Conservation (phyloP, 331 rosid species). For the Dryas integrifolia region DNA sequence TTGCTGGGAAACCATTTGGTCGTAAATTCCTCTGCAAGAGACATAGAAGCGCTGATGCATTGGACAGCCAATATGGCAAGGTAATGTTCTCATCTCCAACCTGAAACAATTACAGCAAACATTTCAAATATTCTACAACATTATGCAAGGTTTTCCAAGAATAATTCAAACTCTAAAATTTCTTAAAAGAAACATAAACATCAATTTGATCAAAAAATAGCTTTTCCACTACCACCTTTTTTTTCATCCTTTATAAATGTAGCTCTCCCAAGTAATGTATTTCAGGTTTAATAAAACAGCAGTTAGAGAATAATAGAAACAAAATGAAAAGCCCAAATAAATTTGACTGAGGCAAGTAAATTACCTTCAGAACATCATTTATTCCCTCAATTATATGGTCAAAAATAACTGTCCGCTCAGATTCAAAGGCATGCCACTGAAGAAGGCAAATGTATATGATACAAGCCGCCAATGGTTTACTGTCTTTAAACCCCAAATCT, state of each 20-base stretch:
- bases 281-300: background rate
- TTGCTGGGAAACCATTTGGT: conserved; percentile 72
- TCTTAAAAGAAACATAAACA: background rate
- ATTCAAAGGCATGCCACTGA: conserved; percentile 98
- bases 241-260: background rate
- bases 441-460: conserved; percentile 87
- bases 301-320: background rate
- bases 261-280: background rate
- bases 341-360: conserved; percentile 17
- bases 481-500: conserved; percentile 78
- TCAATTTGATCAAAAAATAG: background rate
- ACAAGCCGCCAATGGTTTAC: conserved; percentile 84
- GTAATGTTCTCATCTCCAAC: conserved; percentile 68
- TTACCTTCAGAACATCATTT: conserved; percentile 84
- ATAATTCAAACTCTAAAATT: background rate
- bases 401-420: conserved; percentile 89
- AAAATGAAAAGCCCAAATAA: conserved; percentile 8
- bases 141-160: background rate
- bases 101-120: conserved; percentile 44
- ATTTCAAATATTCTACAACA: conserved; percentile 18
- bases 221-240: background rate
- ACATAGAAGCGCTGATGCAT: conserved; percentile 85
- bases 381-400: conserved; percentile 88
- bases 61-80: conserved; percentile 90
- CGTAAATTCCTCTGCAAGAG: conserved; percentile 84